Evolutionary conservation across 164 flowering plant species (phyloP), one percentile per base, ranked within the genome.

Genomic region (Berberis thunbergii): DNA sequence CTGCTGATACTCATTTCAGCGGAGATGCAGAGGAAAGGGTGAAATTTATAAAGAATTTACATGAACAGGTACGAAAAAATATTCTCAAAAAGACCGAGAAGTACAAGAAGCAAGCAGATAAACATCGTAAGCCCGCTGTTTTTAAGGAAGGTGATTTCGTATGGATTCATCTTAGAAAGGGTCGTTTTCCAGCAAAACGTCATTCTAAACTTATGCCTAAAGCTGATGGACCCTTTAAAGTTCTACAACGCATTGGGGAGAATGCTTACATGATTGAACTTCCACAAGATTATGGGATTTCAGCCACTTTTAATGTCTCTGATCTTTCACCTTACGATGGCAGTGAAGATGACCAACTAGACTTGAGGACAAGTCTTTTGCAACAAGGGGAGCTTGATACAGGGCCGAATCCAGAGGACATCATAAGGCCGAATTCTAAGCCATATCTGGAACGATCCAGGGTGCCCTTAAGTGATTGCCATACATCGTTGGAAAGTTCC

Each of bases 261-360:
- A n/a, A n/a, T n/a, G n/a, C n/a, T n/a, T n/a, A n/a, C 44, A 62
- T 67, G 43, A 62, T 70, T 54, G 71, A 74, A 10, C 71, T 74
- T 2, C 73, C 57, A 13, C 42, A 44, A 0, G 11, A 57, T 7
- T 54, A 49, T 57, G 54, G 38, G 13, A 54, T 64, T 43, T 69
- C 62, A 7, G 45, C 68, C 1, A 69, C 66, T 2, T 72, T 72
- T 11, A 72, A 64, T 60, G 62, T 68, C 0, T 46, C 52, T 1
- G 49, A 72, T 56, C 44, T 72, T n/a, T 55, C 64, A 13, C 45
- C 57, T 1, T 68, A 68, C n/a, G 3, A 48, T 49, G 55, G 10
- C 1, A 57, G 11, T 9, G 60, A 57, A 8, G 7, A 38, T 26
- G 26, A 26, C 26, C 26, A 26, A 26, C 26, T 26, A 26, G 26